Evolutionary conservation across 2,329 filamentous ascomycete genomes (phyloP).

Genomic region (Bipolaris cookei): DNA sequence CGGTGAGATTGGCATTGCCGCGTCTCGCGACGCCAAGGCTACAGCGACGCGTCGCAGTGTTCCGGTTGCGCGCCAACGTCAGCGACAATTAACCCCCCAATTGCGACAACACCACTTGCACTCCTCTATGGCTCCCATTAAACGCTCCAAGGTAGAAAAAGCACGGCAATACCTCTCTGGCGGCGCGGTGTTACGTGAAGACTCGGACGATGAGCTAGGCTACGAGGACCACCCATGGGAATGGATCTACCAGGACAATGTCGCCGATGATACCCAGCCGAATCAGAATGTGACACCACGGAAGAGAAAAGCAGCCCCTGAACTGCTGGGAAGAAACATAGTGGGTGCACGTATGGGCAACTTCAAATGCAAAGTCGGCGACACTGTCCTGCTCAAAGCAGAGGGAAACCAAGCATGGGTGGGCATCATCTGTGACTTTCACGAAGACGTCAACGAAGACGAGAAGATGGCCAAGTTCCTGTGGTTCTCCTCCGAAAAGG

Average conservation of each 20-base stretch:
- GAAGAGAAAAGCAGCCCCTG: constrained; percentile 40
- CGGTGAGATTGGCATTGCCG: constrained; percentile 27
- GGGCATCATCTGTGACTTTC: constrained; percentile 83
- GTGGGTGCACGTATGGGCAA: constrained; percentile 81
- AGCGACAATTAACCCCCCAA: constrained; percentile 29
- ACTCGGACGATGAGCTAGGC: constrained; percentile 85
- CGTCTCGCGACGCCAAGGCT: constrained; percentile 37
- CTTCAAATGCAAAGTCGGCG: constrained; percentile 82
- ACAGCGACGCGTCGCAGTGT: constrained; percentile 38
- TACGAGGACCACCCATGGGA: constrained; percentile 59
- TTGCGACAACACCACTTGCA: constrained; percentile 27
- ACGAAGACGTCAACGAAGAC: constrained; percentile 64
- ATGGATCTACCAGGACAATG: constrained; percentile 60
- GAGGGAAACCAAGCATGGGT: constrained; percentile 93
- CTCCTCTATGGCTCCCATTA: constrained; percentile 49
- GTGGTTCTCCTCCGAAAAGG: constrained; percentile 94
- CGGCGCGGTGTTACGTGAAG: constrained; percentile 72
- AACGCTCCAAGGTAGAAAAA: constrained; percentile 52
- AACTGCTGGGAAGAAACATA: constrained; percentile 59
- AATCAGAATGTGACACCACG: constrained; percentile 38
- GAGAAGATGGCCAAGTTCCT: constrained; percentile 85
- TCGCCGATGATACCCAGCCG: constrained; percentile 25
- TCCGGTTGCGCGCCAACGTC: constrained; percentile 28
- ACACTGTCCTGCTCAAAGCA: constrained; percentile 85
- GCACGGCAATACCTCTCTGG: constrained; percentile 60